Evolutionary conservation across 495 filamentous ascomycete genomes (phyloP), one percentile per base, ranked within the genome.

Genomic region (Pyrenopolyporus hunteri): DNA sequence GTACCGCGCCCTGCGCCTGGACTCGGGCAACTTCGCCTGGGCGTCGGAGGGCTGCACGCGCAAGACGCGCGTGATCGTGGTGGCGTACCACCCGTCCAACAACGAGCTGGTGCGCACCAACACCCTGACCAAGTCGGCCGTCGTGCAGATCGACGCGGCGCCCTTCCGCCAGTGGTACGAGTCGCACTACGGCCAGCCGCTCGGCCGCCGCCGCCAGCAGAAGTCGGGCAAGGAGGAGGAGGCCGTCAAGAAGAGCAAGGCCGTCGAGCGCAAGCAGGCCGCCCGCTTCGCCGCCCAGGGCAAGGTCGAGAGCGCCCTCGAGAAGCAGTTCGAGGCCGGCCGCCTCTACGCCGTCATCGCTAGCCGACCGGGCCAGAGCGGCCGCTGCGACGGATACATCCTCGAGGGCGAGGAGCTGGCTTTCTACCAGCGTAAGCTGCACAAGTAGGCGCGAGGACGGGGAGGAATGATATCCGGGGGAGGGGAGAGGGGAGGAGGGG

Each of bases 51-150:
- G 92, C 70, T 80, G 93, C 79, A 87, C 92, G 82, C 92, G 93
- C 85, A 99, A 99, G 86, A 89, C 89, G 79, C 95, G 94, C 85
- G 91, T 99, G 73, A 97, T 99, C 78, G 91, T 81, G 70, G 95
- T 98, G 80, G 89, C 87, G 72, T 99, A 88, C 88, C 94, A 99
- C 80, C 95, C 94, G 48, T 98, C 94, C 76, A 99, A 99, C 91
- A 99, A 99, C 89, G 94, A 99, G 81, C 85, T 99, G 71, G 91
- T 99, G 83, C 95, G 94, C 73, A 99, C 94, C 78, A 99, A 99
- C 86, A 97, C 94, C 83, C 85, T 99, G 76, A 98, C 94, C 84
- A 95, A 92, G 83, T 90, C 92, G 68, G 93, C 94, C 80, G 90
- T 98, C 69, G 92, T 98, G 76, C 95, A 98, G 83, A 83, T 98